Conservation (phyloP, 208 protist genomes). For the Spongospora subterranea region DNA sequence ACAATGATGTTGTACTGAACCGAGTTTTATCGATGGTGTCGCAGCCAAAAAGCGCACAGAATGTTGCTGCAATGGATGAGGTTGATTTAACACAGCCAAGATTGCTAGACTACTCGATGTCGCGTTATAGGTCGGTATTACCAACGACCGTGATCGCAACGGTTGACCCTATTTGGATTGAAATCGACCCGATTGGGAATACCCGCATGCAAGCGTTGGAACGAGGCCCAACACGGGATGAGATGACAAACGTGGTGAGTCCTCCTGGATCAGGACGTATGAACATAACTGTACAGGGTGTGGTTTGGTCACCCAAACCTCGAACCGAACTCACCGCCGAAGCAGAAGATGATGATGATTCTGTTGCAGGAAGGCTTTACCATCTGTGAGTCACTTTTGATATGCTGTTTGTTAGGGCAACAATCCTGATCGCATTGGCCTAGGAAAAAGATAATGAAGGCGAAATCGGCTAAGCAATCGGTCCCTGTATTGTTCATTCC, state of each 20-base stretch:
- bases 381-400: not conserved
- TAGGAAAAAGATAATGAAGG: no score
- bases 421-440: not conserved
- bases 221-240: not conserved
- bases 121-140: not conserved
- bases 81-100: not conserved
- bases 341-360: not conserved
- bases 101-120: not conserved
- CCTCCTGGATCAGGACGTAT: not conserved
- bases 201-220: not conserved
- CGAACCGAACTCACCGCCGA: not conserved
- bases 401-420: not conserved
- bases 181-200: not conserved
- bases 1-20: not conserved
- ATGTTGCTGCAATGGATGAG: not conserved
- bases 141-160: not conserved
- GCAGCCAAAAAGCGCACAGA: not conserved
- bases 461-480: not conserved
- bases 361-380: not conserved
- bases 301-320: not conserved
- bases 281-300: not conserved
- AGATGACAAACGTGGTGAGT: not conserved
- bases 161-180: not conserved
- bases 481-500: not conserved
- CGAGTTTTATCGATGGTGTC: not conserved